Evolutionary conservation across 768 basidiomycete genomes (phyloP).

Genomic region (Leccinum truebloodii): DNA sequence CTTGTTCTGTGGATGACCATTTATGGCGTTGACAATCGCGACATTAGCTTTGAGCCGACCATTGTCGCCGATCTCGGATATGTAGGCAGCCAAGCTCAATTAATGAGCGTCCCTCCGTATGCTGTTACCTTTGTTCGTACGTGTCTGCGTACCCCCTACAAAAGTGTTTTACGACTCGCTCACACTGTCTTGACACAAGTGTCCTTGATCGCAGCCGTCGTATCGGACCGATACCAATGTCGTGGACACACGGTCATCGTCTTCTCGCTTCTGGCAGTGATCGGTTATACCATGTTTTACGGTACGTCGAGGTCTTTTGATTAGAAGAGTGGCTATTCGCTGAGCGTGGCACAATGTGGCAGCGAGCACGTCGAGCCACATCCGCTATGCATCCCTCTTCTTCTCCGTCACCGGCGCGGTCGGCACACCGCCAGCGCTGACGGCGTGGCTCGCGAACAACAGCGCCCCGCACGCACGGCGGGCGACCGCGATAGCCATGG

Average conservation of each 20-base stretch:
- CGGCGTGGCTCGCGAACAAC: not conserved
- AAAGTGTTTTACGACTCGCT: not conserved
- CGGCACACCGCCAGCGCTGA: not conserved
- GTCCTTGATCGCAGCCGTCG: slow-evolving; percentile 40
- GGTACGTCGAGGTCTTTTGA: slow-evolving; percentile 35
- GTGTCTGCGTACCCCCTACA: not conserved
- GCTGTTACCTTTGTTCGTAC: slow-evolving; percentile 21
- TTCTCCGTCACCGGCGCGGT: not conserved
- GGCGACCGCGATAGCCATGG: not conserved
- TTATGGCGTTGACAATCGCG: slow-evolving; percentile 36
- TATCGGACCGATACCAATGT: slow-evolving; percentile 55
- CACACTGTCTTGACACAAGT: slow-evolving; percentile 25
- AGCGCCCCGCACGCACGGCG: not conserved
- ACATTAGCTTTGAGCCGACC: slow-evolving; percentile 65
- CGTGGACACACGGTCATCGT: slow-evolving; percentile 51
- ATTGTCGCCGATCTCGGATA: slow-evolving; percentile 68
- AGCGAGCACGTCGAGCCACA: not conserved
- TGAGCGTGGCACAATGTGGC: not conserved
- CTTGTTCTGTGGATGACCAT: not conserved
- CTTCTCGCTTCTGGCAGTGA: slow-evolving; percentile 42
- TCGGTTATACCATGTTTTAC: slow-evolving; percentile 57
- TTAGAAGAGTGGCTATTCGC: not conserved
- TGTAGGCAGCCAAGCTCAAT: slow-evolving; percentile 45
- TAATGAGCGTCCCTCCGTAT: slow-evolving; percentile 36
- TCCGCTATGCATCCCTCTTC: not conserved